Base-by-base conservation (phyloP, 345 rosid species). In the Abelmoschus esculentus region DNA sequence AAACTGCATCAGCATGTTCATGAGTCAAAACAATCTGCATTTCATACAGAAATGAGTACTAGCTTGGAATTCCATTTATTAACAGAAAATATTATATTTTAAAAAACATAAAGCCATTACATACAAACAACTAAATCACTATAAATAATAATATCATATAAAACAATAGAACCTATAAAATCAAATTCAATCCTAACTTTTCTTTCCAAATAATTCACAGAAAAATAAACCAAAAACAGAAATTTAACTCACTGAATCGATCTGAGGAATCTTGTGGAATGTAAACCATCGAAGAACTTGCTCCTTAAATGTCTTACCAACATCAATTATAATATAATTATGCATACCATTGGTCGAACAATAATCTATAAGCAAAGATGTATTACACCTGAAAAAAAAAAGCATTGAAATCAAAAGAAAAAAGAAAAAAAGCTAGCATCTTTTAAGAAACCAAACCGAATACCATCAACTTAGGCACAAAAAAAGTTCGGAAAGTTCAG, bases 1-100 rank as follows among this genome's bases (percentile, higher is more conserved):
- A 93, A 77, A 90, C 90, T 59, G 99, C 99, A 95, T 95, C 99
- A 64, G 98, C 99, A 77, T 95, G 99, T 75, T 95, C 99, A 78
- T 95, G 99, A 65, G 99, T 95, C 90, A 95, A 90, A 73, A 95
- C 83, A 46, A 91, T 90, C 99, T 95, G 97, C 90, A 83, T 11
- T 67, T 64, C 17, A 64, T 68, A 58, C 67, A 76, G 66, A 64
- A 7, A 79, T 60, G 53, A 81, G 76, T 73, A 79, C 61, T 71
- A 57, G 54, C 44, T 66, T 47, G 6, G 7, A 49, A 55, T 60
- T 42, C 32, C 28, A 18, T 50, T 40, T 14, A 49, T 1, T 38
- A 44, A 7, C n/a, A 40, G 40, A 66, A 28, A 11, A 61, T 10
- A 52, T 60, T 60, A 31, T 7, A 32, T 28, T 15, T 5, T 67